A percentile compares a stretch with the other conserved stretches of the same genome.
phyloP scores from a whole-genome alignment of 2,329 filamentous ascomycete species.

The Metarhizium humberi region DNA sequence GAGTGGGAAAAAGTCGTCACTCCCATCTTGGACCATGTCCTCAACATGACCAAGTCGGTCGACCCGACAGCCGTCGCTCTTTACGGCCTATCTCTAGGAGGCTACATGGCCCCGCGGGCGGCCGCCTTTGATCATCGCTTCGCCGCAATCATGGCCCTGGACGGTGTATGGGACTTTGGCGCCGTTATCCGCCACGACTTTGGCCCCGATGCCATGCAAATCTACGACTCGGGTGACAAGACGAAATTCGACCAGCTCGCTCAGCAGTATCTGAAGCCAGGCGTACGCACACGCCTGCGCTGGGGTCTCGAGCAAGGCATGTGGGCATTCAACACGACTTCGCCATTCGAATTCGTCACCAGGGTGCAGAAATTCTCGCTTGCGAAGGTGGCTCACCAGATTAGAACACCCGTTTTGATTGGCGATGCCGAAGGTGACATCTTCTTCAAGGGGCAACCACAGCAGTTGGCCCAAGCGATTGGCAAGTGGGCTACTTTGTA shows the following conservation, averaged over 20 bases:
- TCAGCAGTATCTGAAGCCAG: not conserved
- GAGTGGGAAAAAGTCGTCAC: constrained; percentile 32
- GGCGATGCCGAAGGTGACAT: constrained; percentile 13
- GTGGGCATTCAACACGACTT: constrained; percentile 17
- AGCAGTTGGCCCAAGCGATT: constrained; percentile 6
- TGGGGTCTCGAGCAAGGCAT: constrained; percentile 17
- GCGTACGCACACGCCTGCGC: constrained; percentile 8
- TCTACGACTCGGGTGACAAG: constrained; percentile 7
- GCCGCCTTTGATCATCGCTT: constrained; percentile 35
- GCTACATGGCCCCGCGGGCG: constrained; percentile 28
- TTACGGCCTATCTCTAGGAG: constrained; percentile 32
- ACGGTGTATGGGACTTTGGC: constrained; percentile 27
- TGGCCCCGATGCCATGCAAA: not conserved
- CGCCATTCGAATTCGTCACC: constrained; percentile 13
- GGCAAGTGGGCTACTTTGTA: constrained; percentile 7
- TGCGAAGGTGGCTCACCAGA: constrained; percentile 9
- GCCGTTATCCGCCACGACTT: constrained; percentile 1
- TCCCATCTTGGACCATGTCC: constrained; percentile 29
- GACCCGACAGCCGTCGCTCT: constrained; percentile 23
- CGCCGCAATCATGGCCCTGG: constrained; percentile 28
- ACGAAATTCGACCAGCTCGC: constrained; percentile 13
- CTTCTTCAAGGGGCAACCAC: constrained; percentile 11
- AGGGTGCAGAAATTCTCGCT: constrained; percentile 10
- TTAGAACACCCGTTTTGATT: constrained; percentile 14
- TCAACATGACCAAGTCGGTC: constrained; percentile 15